These are phyloP conservation scores for Intubia oerlemansii DNA, from an alignment of 2,329 filamentous ascomycete genomes.

Conservation along the genomic window DNA sequence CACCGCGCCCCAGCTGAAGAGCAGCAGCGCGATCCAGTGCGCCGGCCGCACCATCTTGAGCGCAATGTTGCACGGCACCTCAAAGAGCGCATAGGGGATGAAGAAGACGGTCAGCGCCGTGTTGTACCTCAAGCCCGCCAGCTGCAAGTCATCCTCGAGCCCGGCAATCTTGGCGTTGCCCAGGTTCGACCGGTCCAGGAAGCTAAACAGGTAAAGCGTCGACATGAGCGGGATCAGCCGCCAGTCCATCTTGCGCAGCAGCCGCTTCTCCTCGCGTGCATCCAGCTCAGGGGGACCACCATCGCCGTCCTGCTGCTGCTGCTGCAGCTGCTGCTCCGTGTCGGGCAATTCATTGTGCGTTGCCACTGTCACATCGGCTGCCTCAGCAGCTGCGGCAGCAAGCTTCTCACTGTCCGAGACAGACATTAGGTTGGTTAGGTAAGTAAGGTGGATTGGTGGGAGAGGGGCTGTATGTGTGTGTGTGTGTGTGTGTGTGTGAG, in stretches of 20 bases:
- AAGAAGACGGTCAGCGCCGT: slow-evolving; percentile 45
- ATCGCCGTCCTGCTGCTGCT: too few relatives aligned
- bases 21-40: slow-evolving; percentile 38
- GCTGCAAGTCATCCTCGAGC: slow-evolving; percentile 37
- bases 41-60: slow-evolving; percentile 40
- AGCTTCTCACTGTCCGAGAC: too few relatives aligned
- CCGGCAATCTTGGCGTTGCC: slow-evolving; percentile 47
- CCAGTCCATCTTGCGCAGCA: slow-evolving; percentile 1
- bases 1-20: slow-evolving; percentile 42
- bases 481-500: too few relatives aligned
- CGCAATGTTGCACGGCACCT: slow-evolving; percentile 43
- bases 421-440: too few relatives aligned
- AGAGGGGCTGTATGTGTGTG: too few relatives aligned
- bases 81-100: slow-evolving; percentile 39
- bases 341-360: too few relatives aligned
- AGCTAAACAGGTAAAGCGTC: background rate
- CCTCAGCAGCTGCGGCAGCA: too few relatives aligned
- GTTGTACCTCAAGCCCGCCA: slow-evolving; percentile 47
- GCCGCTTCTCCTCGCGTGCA: slow-evolving; percentile 1
- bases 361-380: too few relatives aligned
- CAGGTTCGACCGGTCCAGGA: slow-evolving; percentile 35
- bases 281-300: too few relatives aligned
- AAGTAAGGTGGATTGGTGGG: too few relatives aligned
- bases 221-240: slow-evolving; percentile 1
- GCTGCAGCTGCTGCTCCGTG: too few relatives aligned